These are phyloP conservation scores for Coniella lustricola DNA, from an alignment of 2,329 filamentous ascomycete species.

Conservation along the genomic window DNA sequence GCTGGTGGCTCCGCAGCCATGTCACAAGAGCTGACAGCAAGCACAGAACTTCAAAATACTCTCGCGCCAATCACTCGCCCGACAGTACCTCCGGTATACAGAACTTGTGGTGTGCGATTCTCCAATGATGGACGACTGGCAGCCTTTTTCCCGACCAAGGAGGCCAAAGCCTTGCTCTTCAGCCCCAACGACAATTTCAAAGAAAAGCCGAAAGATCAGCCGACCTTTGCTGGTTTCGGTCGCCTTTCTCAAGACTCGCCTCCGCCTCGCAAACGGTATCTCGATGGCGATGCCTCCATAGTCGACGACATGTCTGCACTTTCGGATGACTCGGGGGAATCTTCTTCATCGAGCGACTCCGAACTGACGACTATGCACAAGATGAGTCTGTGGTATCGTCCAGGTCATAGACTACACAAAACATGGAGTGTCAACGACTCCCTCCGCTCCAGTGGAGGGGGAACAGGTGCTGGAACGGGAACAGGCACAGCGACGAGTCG, in stretches of 20 bases:
- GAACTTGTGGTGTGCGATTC: conserved; percentile 54
- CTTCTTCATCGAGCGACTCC: conserved; percentile 51
- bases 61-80: conserved; percentile 45
- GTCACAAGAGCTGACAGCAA: conserved; percentile 54
- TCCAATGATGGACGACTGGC: conserved; percentile 55
- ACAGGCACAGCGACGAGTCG: conserved; percentile 48
- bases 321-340: conserved; percentile 40
- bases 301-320: conserved; percentile 44
- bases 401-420: conserved; percentile 44
- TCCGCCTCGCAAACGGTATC: conserved; percentile 37
- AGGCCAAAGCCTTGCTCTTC: conserved; percentile 49
- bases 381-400: conserved; percentile 49
- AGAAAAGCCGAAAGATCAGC: conserved; percentile 45
- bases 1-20: conserved; percentile 49
- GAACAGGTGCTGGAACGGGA: conserved; percentile 52
- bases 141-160: conserved; percentile 64
- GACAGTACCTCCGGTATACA: conserved; percentile 48
- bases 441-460: conserved; percentile 52
- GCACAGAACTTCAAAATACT: conserved; percentile 45
- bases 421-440: conserved; percentile 52
- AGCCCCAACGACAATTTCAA: conserved; percentile 38
- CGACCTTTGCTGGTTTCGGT: conserved; percentile 51
- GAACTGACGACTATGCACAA: conserved; percentile 57
- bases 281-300: conserved; percentile 42
- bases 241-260: conserved; percentile 45